Evolutionary conservation across 192 early-diverging fungal genomes (phyloP).

Genomic region (Thamnidium elegans): DNA sequence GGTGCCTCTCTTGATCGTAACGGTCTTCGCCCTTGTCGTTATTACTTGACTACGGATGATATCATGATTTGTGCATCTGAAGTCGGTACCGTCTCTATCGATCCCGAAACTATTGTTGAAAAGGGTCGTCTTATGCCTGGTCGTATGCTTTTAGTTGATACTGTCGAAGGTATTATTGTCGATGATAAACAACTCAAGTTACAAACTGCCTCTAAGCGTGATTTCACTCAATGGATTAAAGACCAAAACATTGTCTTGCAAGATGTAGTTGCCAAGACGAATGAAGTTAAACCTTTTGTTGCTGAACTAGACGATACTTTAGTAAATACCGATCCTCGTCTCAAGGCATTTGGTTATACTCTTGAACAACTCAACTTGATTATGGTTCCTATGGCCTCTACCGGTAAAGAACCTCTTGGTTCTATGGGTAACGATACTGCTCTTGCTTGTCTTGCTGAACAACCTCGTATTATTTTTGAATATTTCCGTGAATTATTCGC

Average conservation of each 20-base stretch:
- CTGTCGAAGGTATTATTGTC: slow-evolving; percentile 81
- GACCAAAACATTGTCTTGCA: slow-evolving; percentile 76
- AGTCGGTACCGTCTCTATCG: slow-evolving; percentile 87
- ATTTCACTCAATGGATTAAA: slow-evolving; percentile 86
- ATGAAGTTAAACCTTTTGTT: slow-evolving; percentile 26
- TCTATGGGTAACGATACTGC: slow-evolving; percentile 99
- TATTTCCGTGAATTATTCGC: slow-evolving; percentile 98
- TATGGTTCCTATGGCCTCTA: slow-evolving; percentile 78
- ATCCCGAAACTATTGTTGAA: slow-evolving; percentile 71
- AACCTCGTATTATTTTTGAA: slow-evolving; percentile 91
- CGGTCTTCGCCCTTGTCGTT: slow-evolving; percentile 95
- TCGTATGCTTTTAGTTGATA: slow-evolving; percentile 97
- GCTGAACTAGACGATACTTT: slow-evolving; percentile 54
- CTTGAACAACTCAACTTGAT: slow-evolving; percentile 92
- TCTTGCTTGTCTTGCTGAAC: slow-evolving; percentile 88
- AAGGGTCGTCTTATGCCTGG: slow-evolving; percentile 97
- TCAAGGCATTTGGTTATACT: slow-evolving; percentile 88
- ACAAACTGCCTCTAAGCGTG: slow-evolving; percentile 62
- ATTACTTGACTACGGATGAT: slow-evolving; percentile 89
- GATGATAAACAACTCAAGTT: slow-evolving; percentile 91
- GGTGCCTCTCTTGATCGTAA: slow-evolving; percentile 97
- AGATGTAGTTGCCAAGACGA: slow-evolving; percentile 47
- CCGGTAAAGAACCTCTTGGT: slow-evolving; percentile 97
- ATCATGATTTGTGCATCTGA: slow-evolving; percentile 99
- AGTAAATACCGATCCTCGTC: slow-evolving; percentile 71